Evolutionary conservation across 257 asterid genomes (phyloP), one percentile per base, ranked within the genome.

Genomic region (Solanum sitiens): DNA sequence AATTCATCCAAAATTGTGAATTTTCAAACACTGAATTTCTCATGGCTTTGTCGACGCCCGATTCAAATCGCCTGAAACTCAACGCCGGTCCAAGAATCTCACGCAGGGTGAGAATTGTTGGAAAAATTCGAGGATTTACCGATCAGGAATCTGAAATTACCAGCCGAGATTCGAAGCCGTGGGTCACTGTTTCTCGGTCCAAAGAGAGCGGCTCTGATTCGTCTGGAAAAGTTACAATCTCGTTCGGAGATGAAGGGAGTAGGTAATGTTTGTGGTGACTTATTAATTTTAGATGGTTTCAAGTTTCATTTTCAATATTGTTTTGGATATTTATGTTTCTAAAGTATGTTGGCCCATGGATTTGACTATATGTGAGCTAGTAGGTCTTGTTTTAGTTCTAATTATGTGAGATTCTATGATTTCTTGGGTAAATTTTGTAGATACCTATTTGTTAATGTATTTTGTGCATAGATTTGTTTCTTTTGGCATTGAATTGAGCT

Each of bases 51-150:
- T 42, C 85, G 30, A 85, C 89, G 61, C 88, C 89, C 25, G 94
- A 88, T 1, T 15, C 86, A 42, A 88, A 25, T 47, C 87, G 84
- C 15, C 83, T 37, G 15, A 90, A 90, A 87, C 72, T 89, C 11
- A 84, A 9, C 33, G 76, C 33, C 67, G 74, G 84, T 72, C 75
- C 89, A 6, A 87, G 83, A 76, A 88, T 91, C 30, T 89, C 94
- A 39, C 86, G 83, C 18, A 92, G 86, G 35, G 95, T 93, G 23
- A 92, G 97, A 87, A 76, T 96, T 67, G 83, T 95, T 0, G 98
- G 98, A 5, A 95, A 87, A 89, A 89, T 95, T 13, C 88, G 96
- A 90, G 93, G 89, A 30, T 90, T 91, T 39, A 89, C 93, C 0
- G 90, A 86, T 18, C 88, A 68, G 27, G 94, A 95, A 91, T 92